Evolutionary conservation across 2,329 filamentous ascomycete species (phyloP), one percentile per base, ranked within the genome.

Genomic region (Colletotrichum sp.): DNA sequence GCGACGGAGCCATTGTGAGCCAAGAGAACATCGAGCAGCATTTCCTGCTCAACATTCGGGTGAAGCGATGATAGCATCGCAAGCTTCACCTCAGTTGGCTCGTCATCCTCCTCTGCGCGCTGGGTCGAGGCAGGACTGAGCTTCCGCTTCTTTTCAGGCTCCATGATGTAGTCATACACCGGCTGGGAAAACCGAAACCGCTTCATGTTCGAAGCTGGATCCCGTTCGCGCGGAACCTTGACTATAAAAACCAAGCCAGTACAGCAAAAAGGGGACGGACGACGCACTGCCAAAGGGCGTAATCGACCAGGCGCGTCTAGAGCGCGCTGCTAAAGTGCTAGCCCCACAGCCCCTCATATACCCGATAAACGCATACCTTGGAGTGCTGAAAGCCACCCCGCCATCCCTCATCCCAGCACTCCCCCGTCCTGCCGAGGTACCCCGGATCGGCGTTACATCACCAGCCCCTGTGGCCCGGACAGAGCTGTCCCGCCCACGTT

Each of bases 61-160:
- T 96, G 90, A 0, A 98, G 85, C 1, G 97, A 98, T 3, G 93
- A 91, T 5, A 99, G 87, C 2, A 98, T 87, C 2, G 96, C 96
- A 16, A 99, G 86, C 81, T 98, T 98, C 79, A 97, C 88, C 77
- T 98, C 97, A 0, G 97, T 99, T 2, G 94, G 93, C 62, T 98
- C 94, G 18, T 96, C 92, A 18, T 92, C 90, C 21, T 84, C 83
- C 43, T 80, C 77, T 34, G 62, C 38, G 68, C 28, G 71, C 61
- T 55, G 38, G 38, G 34, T 38, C 48, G 7, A 60, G 70, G 78
- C 43, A 12, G 82, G 80, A 28, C 74, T 80, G 69, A 80, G 80
- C 78, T 84, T 92, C 70, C 91, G 89, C 82, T 92, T 93, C 71
- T 85, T 85, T 21, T 87, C 84, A 32, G 88, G 83, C 78, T 93